phyloP scores from a whole-genome alignment of 306 rosid species.

The Lithocarpus polystachyus region DNA sequence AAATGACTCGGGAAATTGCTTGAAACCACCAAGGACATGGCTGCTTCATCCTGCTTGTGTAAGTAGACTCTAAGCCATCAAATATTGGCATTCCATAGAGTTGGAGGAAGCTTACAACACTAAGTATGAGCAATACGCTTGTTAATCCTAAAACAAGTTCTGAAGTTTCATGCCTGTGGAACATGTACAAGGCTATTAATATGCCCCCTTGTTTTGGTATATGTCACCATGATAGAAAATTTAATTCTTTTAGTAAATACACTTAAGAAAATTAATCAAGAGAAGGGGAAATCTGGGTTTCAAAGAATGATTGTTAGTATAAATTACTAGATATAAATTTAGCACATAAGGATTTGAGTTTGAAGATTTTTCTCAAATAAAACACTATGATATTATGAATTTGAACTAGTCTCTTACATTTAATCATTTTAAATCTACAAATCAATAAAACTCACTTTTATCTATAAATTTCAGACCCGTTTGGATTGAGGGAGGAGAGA shows the following conservation, averaged over 20 bases:
- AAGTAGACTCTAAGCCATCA: slow-evolving; percentile 38
- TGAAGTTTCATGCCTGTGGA: slow-evolving; percentile 32
- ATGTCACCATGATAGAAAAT: not conserved
- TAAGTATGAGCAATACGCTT: slow-evolving; percentile 37
- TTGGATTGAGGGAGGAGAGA: no score
- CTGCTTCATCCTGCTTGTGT: slow-evolving; percentile 39
- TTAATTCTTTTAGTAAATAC: not conserved
- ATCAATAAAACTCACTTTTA: not conserved
- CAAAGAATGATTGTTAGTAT: no score
- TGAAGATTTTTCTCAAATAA: no score
- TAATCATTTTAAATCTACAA: no score
- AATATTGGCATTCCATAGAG: slow-evolving; percentile 55
- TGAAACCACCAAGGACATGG: slow-evolving; percentile 52
- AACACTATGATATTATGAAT: no score
- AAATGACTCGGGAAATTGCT: slow-evolving; percentile 15
- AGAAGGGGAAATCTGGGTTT: no score
- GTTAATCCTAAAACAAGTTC: slow-evolving; percentile 27
- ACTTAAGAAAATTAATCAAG: not conserved
- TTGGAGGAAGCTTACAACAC: slow-evolving; percentile 42
- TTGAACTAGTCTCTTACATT: no score
- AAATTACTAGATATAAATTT: no score
- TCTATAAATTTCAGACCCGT: no score
- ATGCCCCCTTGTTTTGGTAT: slow-evolving; percentile 47
- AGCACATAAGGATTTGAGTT: no score
- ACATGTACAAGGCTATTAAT: slow-evolving; percentile 31